These are phyloP conservation scores for Albifimbria verrucaria DNA, from an alignment of 2,329 filamentous ascomycete species.

Conservation along the genomic window DNA sequence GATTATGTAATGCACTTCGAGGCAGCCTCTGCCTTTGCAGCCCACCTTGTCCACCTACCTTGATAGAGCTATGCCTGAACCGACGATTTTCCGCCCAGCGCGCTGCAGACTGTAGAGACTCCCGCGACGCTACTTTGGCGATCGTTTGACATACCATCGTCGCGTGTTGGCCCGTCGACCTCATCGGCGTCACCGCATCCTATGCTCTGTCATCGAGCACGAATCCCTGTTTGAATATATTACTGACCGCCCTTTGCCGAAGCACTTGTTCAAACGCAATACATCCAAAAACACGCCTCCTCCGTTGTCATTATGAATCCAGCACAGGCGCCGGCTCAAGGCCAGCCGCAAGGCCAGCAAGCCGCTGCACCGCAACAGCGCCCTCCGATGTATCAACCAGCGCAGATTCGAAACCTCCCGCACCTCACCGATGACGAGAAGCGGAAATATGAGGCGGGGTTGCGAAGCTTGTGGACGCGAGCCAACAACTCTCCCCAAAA, in stretches of 20 bases:
- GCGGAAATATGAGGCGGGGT: constrained; percentile 55
- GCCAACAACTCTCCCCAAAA: constrained; percentile 45
- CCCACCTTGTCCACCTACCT: no score
- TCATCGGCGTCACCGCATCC: not conserved
- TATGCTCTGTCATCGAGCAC: not conserved
- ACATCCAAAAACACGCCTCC: not conserved
- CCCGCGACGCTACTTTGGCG: not conserved
- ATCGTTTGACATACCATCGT: not conserved
- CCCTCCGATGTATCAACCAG: constrained; percentile 44
- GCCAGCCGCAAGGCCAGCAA: constrained; percentile 18
- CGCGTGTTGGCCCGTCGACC: not conserved
- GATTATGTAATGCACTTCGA: no score
- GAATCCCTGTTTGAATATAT: no score
- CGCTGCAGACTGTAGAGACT: not conserved
- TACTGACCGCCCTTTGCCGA: no score
- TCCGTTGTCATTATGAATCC: constrained; percentile 17
- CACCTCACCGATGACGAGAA: constrained; percentile 54
- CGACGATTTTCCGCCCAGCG: not conserved
- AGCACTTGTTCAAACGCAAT: not conserved
- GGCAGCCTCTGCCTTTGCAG: no score
- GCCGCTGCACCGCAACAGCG: constrained; percentile 18
- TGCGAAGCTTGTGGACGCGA: constrained; percentile 51
- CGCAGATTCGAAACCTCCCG: constrained; percentile 47
- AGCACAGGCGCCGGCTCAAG: constrained; percentile 7
- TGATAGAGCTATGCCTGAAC: not conserved